Evolutionary conservation across 331 rosid genomes (phyloP), one percentile per base, ranked within the genome.

Genomic region (Telfairia occidentalis): DNA sequence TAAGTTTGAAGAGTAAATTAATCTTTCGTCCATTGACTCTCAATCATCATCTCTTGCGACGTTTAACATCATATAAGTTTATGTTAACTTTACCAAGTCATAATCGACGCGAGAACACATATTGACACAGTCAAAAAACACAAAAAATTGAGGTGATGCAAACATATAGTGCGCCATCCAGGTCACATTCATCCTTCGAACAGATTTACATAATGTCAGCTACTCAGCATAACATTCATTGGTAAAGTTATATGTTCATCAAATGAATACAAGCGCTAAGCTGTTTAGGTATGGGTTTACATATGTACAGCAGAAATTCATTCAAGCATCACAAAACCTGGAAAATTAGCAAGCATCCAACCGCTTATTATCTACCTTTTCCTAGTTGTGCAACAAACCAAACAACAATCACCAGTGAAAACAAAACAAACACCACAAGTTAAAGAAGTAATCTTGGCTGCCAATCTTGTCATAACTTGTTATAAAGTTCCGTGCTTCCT

Each of bases 301-400:
- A 29, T 81, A 82, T 83, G 60, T 75, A 85, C 75, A 76, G 2
- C 26, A 69, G 42, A 23, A 61, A 67, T 52, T 40, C 79, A 81
- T 64, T 71, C 77, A 78, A 76, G 23, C 55, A 79, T 74, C 50
- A 37, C 71, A 60, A 49, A 78, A 70, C 52, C 37, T 67, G 74
- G 37, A 3, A 70, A 70, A 70, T 70, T 45, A 70, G 75, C 57
- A 64, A 67, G 12, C 73, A 66, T 40, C 48, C 53, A 66, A 60
- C 49, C 12, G 53, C 35, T 12, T 67, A 66, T 66, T 23, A 38
- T 40, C 53, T 67, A 42, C 53, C 53, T 42, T 42, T 21, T 13
- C 54, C 73, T 67, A 40, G 12, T 67, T 5, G 10, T 67, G 50
- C 73, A 69, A 7, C 75, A 70, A 70, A 45, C 75, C 75, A 71